Percentiles rank a stretch among this genome's conserved stretches.
These are phyloP conservation scores for Hypoxylon rubiginosum DNA, from an alignment of 2,329 filamentous ascomycete genomes.

Conservation along the genomic window DNA sequence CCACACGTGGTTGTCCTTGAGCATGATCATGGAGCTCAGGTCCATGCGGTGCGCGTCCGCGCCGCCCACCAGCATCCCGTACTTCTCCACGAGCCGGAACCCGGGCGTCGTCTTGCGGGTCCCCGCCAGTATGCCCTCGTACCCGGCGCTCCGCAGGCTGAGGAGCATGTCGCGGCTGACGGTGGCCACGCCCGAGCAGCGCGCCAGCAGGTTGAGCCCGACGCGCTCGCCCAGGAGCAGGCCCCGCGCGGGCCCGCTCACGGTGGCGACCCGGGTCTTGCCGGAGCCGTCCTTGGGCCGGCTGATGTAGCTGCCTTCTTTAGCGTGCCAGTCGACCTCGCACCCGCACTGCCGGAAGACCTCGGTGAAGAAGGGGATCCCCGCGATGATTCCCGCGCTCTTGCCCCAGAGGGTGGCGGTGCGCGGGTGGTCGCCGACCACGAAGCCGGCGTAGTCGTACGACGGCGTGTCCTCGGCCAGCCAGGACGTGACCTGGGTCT, in stretches of 20 bases:
- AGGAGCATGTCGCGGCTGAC: constrained; percentile 69
- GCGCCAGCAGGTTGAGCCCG: constrained; percentile 88
- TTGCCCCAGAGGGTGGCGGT: constrained; percentile 78
- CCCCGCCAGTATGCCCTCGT: constrained; percentile 86
- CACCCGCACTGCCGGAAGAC: constrained; percentile 92
- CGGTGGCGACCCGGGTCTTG: constrained; percentile 79
- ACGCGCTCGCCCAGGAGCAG: constrained; percentile 94
- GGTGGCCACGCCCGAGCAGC: constrained; percentile 92
- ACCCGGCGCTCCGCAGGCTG: constrained; percentile 75
- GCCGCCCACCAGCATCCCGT: constrained; percentile 95
- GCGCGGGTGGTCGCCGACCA: constrained; percentile 80
- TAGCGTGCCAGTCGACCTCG: constrained; percentile 87
- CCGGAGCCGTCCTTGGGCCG: constrained; percentile 65
- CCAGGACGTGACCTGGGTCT: constrained; percentile 83
- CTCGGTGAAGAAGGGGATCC: constrained; percentile 94
- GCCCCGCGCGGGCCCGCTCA: constrained; percentile 82
- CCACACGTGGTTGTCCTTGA: constrained; percentile 99
- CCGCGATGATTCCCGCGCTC: constrained; percentile 85
- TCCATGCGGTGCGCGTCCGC: constrained; percentile 94
- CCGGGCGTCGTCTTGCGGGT: constrained; percentile 98
- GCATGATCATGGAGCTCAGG: constrained; percentile 94
- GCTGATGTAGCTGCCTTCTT: constrained; percentile 79
- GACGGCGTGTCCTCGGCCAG: constrained; percentile 96
- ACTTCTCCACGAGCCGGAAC: constrained; percentile 96
- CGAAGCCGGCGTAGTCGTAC: constrained; percentile 97